Base-by-base conservation (phyloP, 495 filamentous ascomycete genomes). In the Saxophila tyrrhenica region DNA sequence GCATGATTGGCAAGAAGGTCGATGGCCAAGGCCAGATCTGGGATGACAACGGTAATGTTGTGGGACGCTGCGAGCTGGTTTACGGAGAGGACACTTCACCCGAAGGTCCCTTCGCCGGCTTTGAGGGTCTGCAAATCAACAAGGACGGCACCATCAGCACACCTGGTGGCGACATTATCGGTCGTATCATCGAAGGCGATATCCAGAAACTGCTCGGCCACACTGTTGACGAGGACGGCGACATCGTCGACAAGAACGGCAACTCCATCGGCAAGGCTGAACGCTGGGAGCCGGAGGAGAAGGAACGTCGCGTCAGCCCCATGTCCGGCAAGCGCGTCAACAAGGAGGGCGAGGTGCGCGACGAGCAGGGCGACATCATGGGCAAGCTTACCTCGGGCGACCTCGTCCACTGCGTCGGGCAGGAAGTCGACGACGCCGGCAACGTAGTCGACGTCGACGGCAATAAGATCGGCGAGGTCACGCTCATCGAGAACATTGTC, bases 371-470 rank as follows among this genome's bases (percentile, higher is more conserved):
- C 35, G 83, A 94, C 61, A 60, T 92, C 48, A 82, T 92, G 59
- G 88, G 85, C 52, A 83, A 82, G 64, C 73, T 94, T 39, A 91
- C 86, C 5, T 76, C 77, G 5, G 88, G 88, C 48, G 77, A 89
- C 44, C 72, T 89, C 39, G 74, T 72, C 13, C 76, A 81, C 25
- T 83, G 87, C 44, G 70, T 81, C 20, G 88, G 88, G 43, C 85
- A 87, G 66, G 78, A 83, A 61, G 84, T 94, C 50, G 87, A 94
- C 62, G 86, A 90, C 55, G 85, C 91, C 55, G 87, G 86, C 38
- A 87, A 87, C 64, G 86, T 94, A 8, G 70, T 90, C 52, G 86
- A 94, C 68, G 77, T 80, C 56, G 87, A 94, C 62, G 86, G 85
- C 60, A 86, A 85, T 60, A 81, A 80, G 56, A 68, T 94, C 32